Conservation (phyloP, 768 basidiomycete species). For the Phylloporus rhodoxanthus region DNA sequence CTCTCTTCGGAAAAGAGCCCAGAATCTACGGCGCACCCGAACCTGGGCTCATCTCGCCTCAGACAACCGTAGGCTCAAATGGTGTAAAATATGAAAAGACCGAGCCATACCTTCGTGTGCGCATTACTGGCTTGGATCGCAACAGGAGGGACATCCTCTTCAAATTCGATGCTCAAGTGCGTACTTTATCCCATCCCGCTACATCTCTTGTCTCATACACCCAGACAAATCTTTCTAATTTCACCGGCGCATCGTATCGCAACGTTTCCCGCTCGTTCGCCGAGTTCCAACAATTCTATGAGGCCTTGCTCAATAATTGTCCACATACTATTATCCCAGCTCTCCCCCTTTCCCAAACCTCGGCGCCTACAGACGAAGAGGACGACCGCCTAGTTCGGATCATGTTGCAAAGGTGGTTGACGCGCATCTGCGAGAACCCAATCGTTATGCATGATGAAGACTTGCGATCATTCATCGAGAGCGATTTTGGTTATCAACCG, state of each 20-base stretch:
- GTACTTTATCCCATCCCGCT: slow-evolving; percentile 2
- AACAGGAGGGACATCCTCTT: slow-evolving; percentile 93
- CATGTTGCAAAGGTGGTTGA: slow-evolving; percentile 92
- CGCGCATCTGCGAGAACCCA: slow-evolving; percentile 86
- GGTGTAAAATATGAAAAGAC: slow-evolving; percentile 67
- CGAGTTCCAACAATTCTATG: slow-evolving; percentile 93
- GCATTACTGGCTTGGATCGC: slow-evolving; percentile 87
- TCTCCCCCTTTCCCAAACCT: slow-evolving; percentile 92
- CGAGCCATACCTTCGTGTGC: slow-evolving; percentile 82
- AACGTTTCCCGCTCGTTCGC: slow-evolving; percentile 93
- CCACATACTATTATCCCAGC: slow-evolving; percentile 97
- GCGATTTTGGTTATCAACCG: slow-evolving; percentile 93
- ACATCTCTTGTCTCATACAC: neutral
- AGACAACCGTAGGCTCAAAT: slow-evolving; percentile 57
- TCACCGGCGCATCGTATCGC: slow-evolving; percentile 81
- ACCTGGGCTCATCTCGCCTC: slow-evolving; percentile 75
- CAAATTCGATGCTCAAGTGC: slow-evolving; percentile 90
- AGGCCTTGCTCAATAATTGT: slow-evolving; percentile 80
- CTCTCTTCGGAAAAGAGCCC: slow-evolving; percentile 71
- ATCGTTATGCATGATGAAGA: slow-evolving; percentile 89
- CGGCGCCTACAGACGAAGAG: slow-evolving; percentile 95
- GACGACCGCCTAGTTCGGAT: slow-evolving; percentile 94
- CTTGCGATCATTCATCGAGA: slow-evolving; percentile 90
- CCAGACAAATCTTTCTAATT: slow-evolving; percentile 92
- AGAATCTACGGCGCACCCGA: slow-evolving; percentile 86